phyloP scores from a whole-genome alignment of 2,329 filamentous ascomycete genomes.

The Cercospora sp. region DNA sequence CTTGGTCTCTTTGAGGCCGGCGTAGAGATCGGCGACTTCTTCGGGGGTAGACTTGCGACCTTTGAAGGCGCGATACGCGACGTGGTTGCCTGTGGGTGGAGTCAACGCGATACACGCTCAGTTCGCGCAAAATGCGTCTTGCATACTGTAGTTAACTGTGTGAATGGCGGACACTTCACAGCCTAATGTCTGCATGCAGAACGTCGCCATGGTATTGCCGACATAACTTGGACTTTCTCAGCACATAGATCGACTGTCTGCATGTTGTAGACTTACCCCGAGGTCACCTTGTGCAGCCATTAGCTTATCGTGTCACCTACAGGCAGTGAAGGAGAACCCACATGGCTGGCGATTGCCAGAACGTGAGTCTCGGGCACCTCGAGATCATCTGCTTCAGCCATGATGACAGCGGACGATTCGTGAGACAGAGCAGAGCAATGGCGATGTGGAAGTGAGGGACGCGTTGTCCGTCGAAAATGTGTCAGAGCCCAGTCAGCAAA shows the following conservation, averaged over 20 bases:
- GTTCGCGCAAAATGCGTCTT: background rate
- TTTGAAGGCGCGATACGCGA: slow-evolving; percentile 84
- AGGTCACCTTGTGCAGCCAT: slow-evolving; percentile 60
- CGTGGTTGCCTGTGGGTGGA: slow-evolving; percentile 74
- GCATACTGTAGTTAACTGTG: slow-evolving; percentile 94
- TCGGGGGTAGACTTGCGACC: slow-evolving; percentile 78
- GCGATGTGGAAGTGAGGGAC: background rate
- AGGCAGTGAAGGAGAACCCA: slow-evolving; percentile 55
- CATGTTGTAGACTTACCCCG: slow-evolving; percentile 60
- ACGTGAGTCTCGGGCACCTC: slow-evolving; percentile 65
- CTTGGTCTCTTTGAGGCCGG: slow-evolving; percentile 77
- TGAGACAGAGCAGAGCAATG: background rate
- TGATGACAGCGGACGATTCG: slow-evolving; percentile 2
- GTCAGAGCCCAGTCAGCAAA: slow-evolving; percentile 19
- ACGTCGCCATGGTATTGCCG: slow-evolving; percentile 94
- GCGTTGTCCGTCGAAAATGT: slow-evolving; percentile 10
- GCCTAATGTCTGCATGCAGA: slow-evolving; percentile 88
- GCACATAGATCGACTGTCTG: slow-evolving; percentile 11
- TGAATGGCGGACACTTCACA: slow-evolving; percentile 94
- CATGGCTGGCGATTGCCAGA: slow-evolving; percentile 91
- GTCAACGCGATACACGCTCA: background rate
- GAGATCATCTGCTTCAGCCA: slow-evolving; percentile 25
- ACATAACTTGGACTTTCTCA: slow-evolving; percentile 68
- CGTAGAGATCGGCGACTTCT: slow-evolving; percentile 81
- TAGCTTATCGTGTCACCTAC: slow-evolving; percentile 29